Percentiles rank a stretch among this genome's conserved stretches.
These are phyloP conservation scores for Zasmidium angulare DNA, from an alignment of 2,329 filamentous ascomycete genomes.

Conservation along the genomic window DNA sequence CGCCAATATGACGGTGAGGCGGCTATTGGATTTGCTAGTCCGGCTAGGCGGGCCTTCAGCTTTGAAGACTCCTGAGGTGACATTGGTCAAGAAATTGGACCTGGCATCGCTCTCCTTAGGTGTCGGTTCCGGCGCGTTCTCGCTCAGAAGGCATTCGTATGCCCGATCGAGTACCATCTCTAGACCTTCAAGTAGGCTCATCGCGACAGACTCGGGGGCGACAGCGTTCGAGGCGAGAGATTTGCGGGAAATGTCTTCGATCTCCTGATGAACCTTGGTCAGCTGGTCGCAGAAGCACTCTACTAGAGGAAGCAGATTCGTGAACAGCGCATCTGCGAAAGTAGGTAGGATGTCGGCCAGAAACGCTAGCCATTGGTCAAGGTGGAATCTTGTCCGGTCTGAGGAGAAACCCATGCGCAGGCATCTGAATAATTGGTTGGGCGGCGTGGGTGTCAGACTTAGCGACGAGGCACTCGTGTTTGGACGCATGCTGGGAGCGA, in stretches of 20 bases:
- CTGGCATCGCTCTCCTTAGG: conserved; percentile 75
- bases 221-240: conserved; percentile 3
- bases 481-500: conserved; percentile 5
- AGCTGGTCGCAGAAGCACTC: conserved; percentile 85
- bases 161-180: conserved; percentile 86
- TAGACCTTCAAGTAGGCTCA: conserved; percentile 74
- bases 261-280: conserved; percentile 65
- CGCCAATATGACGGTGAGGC: conserved; percentile 88
- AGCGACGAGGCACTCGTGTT: conserved; percentile 1
- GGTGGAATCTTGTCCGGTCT: conserved; percentile 67
- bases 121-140: conserved; percentile 68
- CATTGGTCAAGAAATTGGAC: conserved; percentile 85
- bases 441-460: conserved; percentile 47
- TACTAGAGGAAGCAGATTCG: conserved; percentile 85
- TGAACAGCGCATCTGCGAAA: conserved; percentile 81
- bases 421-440: conserved; percentile 76
- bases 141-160: conserved; percentile 76
- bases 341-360: conserved; percentile 79
- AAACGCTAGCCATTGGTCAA: conserved; percentile 91
- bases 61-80: conserved; percentile 88
- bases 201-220: conserved; percentile 28
- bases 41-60: conserved; percentile 69
- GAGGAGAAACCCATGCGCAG: conserved; percentile 79
- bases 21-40: conserved; percentile 84
- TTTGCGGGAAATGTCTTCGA: conserved; percentile 62